Evolutionary conservation across 2,329 filamentous ascomycete species (phyloP), one percentile per base, ranked within the genome.

Genomic region (Penicillium sp.): DNA sequence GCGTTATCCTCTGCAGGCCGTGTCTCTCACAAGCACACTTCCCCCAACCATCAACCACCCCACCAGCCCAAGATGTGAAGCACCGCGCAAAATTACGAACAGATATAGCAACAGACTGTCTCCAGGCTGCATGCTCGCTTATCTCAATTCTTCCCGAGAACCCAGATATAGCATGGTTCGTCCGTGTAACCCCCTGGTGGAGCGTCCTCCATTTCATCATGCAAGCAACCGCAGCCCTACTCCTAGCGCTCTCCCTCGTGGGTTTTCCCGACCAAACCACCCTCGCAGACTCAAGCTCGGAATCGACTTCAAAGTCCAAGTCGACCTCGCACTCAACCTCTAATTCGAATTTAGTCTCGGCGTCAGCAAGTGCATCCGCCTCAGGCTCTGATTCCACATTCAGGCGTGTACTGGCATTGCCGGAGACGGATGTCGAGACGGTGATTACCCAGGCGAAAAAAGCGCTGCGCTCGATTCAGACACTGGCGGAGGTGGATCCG

Each of bases 141-240:
- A 70, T 80, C 46, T 70, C 70, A 4, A 69, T 78, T 19, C 69
- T 81, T 26, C 78, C 79, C 1, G 70, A 78, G 3, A 58, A 68
- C 2, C 71, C 76, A 0, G 71, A 78, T 52, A 64, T 73, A 4
- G 37, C 68, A 25, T 77, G 75, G 61, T 62, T 81, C 2, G 70
- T 71, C 13, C 70, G 70, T 19, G 58, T 73, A 1, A 70, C 76
- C 0, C 77, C 78, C 10, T 80, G 77, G 78, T 81, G 78, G 76
- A 71, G 68, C 56, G 69, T 78, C n/a, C 68, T 81, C 0, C 78
- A 80, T 62, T 77, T 72, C 60, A 61, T 80, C 2, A 79, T 81
- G 69, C 79, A 81, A 62, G 75, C 78, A 1, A 76, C 73, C 0
- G 77, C 74, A 0, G 74, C 79, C 7, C 65, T 80, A 14, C 70